Evolutionary conservation across 2,329 filamentous ascomycete species (phyloP).

Genomic region (Diaporthe humulicola): DNA sequence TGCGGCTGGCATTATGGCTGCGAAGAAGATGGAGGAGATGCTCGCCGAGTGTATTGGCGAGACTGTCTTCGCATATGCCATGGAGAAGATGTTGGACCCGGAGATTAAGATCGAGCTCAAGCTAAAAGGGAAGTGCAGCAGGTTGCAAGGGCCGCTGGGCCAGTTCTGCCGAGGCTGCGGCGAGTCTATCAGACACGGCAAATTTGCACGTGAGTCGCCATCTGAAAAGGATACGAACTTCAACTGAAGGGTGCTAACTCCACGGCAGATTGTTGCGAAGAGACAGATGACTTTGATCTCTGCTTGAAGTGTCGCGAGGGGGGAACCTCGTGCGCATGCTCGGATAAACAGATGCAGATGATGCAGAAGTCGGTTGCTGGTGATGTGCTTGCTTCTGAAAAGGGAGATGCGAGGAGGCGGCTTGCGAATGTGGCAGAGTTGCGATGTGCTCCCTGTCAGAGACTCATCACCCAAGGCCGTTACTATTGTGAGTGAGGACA

Average conservation of each 20-base stretch:
- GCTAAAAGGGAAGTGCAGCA: slow-evolving; percentile 34
- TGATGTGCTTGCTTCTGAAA: slow-evolving; percentile 33
- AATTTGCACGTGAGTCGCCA: slow-evolving; percentile 33
- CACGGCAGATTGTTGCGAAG: slow-evolving; percentile 33
- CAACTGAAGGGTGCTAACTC: neutral
- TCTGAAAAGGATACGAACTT: too few species aligned
- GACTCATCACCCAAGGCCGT: slow-evolving; percentile 32
- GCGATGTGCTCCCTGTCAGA: slow-evolving; percentile 32
- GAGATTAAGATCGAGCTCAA: slow-evolving; percentile 37
- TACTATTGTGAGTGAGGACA: slow-evolving; percentile 33
- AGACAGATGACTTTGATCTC: slow-evolving; percentile 38
- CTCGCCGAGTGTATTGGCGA: slow-evolving; percentile 38
- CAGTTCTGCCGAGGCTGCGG: slow-evolving; percentile 37
- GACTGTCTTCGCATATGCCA: slow-evolving; percentile 36
- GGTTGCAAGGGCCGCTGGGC: slow-evolving; percentile 35
- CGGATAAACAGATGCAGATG: slow-evolving; percentile 33
- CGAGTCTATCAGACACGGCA: slow-evolving; percentile 35
- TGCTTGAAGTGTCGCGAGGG: slow-evolving; percentile 33
- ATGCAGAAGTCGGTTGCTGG: slow-evolving; percentile 37
- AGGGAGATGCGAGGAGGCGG: slow-evolving; percentile 34
- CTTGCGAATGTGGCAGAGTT: slow-evolving; percentile 34
- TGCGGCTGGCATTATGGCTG: slow-evolving; percentile 34
- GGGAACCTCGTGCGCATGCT: slow-evolving; percentile 32
- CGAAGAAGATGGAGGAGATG: slow-evolving; percentile 40
- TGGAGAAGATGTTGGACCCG: slow-evolving; percentile 38